Conservation (phyloP, 352 stramenopile genomes). For the Aphanomyces cochlioides region DNA sequence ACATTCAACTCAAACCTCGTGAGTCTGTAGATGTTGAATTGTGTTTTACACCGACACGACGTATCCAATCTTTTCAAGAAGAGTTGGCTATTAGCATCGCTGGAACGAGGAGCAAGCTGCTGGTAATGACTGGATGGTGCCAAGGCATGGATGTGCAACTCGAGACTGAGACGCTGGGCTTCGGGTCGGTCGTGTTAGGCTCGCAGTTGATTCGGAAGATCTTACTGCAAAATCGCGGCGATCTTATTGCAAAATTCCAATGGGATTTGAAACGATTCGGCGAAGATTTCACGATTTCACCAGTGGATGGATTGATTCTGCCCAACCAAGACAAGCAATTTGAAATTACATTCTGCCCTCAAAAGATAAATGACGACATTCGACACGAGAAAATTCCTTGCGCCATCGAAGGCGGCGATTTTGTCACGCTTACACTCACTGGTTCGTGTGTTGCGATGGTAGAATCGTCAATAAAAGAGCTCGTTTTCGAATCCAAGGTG, state of each 20-base stretch:
- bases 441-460: slow-evolving; percentile 85
- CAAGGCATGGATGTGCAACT: slow-evolving; percentile 89
- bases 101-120: slow-evolving; percentile 65
- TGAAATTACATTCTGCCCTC: slow-evolving; percentile 88
- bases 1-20: slow-evolving; percentile 66
- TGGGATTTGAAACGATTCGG: slow-evolving; percentile 77
- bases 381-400: slow-evolving; percentile 78
- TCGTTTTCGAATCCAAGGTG: slow-evolving; percentile 81
- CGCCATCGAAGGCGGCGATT: slow-evolving; percentile 49
- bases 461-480: slow-evolving; percentile 79
- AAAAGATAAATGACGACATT: slow-evolving; percentile 76
- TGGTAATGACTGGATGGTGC: slow-evolving; percentile 78
- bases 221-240: slow-evolving; percentile 86
- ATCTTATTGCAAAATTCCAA: slow-evolving; percentile 84
- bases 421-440: slow-evolving; percentile 69
- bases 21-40: slow-evolving; percentile 76
- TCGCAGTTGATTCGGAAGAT: slow-evolving; percentile 81
- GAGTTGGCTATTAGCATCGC: slow-evolving; percentile 60
- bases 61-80: slow-evolving; percentile 58
- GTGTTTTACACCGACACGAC: slow-evolving; percentile 63
- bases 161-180: slow-evolving; percentile 85
- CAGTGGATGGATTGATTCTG: slow-evolving; percentile 72
- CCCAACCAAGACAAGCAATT: slow-evolving; percentile 85
- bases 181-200: slow-evolving; percentile 86
- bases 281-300: slow-evolving; percentile 77